Evolutionary conservation across 805 yeast species (phyloP).

Genomic region (Yarrowia sp.): DNA sequence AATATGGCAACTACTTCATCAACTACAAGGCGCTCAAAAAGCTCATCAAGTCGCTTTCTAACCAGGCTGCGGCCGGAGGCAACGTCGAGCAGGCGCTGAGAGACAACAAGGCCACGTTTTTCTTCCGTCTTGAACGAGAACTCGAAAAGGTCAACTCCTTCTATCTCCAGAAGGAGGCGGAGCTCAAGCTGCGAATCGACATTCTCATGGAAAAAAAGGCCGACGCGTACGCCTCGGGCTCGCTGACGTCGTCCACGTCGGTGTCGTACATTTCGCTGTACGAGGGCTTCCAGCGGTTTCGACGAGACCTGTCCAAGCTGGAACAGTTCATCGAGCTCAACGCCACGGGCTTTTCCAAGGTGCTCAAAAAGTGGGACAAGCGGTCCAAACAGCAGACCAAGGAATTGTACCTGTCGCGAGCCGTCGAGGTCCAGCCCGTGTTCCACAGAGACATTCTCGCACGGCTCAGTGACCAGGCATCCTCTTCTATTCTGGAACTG

Average conservation of each 20-base stretch:
- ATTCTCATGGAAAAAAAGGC: constrained; percentile 68
- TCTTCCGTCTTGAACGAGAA: constrained; percentile 88
- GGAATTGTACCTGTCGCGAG: constrained; percentile 85
- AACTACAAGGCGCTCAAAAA: constrained; percentile 92
- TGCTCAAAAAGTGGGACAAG: constrained; percentile 96
- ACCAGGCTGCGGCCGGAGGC: constrained; percentile 41
- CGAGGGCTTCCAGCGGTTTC: constrained; percentile 84
- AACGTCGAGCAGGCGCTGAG: constrained; percentile 56
- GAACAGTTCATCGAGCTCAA: constrained; percentile 94
- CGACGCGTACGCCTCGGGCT: constrained; percentile 45
- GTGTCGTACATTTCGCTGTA: constrained; percentile 77
- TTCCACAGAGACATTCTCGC: constrained; percentile 88
- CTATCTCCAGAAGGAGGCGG: constrained; percentile 87
- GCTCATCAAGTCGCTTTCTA: constrained; percentile 77
- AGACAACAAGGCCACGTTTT: constrained; percentile 84
- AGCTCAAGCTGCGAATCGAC: constrained; percentile 73
- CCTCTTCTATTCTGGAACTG: constrained; percentile 56
- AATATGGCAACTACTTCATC: constrained; percentile 88
- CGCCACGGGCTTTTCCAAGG: constrained; percentile 94
- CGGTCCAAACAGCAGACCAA: constrained; percentile 91
- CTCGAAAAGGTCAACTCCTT: constrained; percentile 92
- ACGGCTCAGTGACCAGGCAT: constrained; percentile 66
- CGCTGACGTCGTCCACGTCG: constrained; percentile 55
- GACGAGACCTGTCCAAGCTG: constrained; percentile 80
- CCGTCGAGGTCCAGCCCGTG: constrained; percentile 94